These are phyloP conservation scores for Sungouiozyma ichnusensis DNA, from an alignment of 805 yeast species.

Conservation along the genomic window DNA sequence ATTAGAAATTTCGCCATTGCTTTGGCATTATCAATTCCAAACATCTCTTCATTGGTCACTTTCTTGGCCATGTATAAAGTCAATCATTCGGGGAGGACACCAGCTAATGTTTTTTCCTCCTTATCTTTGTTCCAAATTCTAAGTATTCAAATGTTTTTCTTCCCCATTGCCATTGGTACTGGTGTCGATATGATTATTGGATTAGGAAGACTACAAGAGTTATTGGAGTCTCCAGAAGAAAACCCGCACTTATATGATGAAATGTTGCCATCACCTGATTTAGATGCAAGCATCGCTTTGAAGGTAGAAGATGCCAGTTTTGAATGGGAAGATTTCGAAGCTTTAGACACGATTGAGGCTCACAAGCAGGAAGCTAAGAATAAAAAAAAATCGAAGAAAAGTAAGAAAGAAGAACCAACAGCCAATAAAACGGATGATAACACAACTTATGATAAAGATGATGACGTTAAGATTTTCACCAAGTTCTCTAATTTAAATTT, in stretches of 20 bases:
- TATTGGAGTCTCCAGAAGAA: conserved; percentile 37
- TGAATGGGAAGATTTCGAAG: conserved; percentile 51
- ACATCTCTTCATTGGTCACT: conserved; percentile 58
- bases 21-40: conserved; percentile 55
- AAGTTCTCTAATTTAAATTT: conserved; percentile 45
- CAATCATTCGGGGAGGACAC: conserved; percentile 32
- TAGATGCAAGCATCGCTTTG: conserved; percentile 34
- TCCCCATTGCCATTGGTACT: conserved; percentile 62
- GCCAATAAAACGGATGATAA: background rate
- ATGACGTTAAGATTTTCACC: conserved; percentile 16
- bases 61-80: conserved; percentile 39
- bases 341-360: conserved; percentile 10
- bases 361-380: conserved; percentile 2
- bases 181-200: conserved; percentile 61
- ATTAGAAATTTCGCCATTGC: conserved; percentile 56
- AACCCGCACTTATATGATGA: conserved; percentile 13
- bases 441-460: conserved; percentile 23
- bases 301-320: conserved; percentile 44
- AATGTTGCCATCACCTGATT: conserved; percentile 9
- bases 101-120: conserved; percentile 63
- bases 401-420: conserved; percentile 1
- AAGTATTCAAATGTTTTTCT: conserved; percentile 50
- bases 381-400: background rate
- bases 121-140: conserved; percentile 55
- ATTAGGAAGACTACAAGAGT: conserved; percentile 44